These are phyloP conservation scores for Salix caprea DNA, from an alignment of 345 rosid species.

Conservation along the genomic window DNA sequence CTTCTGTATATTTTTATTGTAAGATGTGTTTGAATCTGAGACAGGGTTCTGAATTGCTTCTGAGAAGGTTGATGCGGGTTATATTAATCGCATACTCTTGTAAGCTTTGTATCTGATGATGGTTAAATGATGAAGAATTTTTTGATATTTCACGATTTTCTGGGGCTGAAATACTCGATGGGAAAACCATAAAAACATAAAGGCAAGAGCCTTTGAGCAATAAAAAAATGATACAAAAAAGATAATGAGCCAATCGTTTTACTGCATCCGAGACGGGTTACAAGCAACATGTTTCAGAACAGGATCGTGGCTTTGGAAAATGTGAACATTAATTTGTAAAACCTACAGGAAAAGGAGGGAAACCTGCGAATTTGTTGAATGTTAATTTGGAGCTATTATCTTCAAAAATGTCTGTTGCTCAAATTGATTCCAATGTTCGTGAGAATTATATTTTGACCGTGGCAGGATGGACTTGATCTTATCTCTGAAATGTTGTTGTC, in stretches of 20 bases:
- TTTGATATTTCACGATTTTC: background rate
- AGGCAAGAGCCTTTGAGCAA: background rate
- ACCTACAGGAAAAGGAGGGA: background rate
- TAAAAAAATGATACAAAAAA: background rate
- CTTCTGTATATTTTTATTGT: background rate
- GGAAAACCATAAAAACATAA: background rate
- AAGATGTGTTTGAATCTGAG: conserved; percentile 10
- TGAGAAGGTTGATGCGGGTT: background rate
- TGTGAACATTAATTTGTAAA: background rate
- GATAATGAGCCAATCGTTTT: background rate
- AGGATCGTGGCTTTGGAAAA: background rate
- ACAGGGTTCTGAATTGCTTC: background rate
- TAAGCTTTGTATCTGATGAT: background rate
- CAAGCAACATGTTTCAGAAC: background rate
- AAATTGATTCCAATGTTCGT: background rate
- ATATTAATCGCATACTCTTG: background rate
- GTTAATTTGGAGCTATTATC: background rate
- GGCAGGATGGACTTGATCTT: background rate
- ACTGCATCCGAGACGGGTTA: background rate
- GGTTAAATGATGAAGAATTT: background rate
- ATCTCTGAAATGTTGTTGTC: background rate
- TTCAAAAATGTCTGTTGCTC: background rate
- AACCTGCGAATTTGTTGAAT: background rate
- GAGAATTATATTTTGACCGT: background rate
- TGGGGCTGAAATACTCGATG: background rate